These are phyloP conservation scores for Gnomoniopsis sp. DNA, from an alignment of 2,329 filamentous ascomycete genomes.

Conservation along the genomic window DNA sequence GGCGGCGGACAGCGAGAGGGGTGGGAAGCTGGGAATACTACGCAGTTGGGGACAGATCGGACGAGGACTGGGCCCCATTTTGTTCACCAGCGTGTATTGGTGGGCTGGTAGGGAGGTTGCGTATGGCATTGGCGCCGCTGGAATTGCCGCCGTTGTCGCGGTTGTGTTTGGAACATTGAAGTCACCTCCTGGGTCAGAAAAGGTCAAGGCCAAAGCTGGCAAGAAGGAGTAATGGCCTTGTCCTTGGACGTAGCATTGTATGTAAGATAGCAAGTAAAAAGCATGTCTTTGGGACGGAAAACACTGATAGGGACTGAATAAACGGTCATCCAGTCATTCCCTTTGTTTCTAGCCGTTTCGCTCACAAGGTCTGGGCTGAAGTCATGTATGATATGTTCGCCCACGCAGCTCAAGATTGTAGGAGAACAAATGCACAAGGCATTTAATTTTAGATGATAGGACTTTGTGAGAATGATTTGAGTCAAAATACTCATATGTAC, in stretches of 20 bases:
- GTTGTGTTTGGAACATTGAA: conserved; percentile 71
- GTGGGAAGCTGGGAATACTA: conserved; percentile 80
- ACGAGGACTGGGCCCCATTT: conserved; percentile 76
- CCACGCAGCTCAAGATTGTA: no score
- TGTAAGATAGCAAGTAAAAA: background rate
- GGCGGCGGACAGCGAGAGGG: conserved; percentile 73
- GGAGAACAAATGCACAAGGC: no score
- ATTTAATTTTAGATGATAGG: no score
- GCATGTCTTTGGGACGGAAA: background rate
- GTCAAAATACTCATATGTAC: no score
- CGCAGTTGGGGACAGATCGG: conserved; percentile 83
- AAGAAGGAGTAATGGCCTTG: conserved; percentile 18
- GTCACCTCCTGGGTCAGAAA: conserved; percentile 47
- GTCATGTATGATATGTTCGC: no score
- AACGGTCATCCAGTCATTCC: background rate
- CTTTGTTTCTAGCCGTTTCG: background rate
- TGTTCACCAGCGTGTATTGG: conserved; percentile 97
- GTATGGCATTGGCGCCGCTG: conserved; percentile 75
- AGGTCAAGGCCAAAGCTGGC: conserved; percentile 13
- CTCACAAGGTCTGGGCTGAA: no score
- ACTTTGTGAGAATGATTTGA: no score
- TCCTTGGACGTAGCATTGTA: background rate
- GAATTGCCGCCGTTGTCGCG: conserved; percentile 71
- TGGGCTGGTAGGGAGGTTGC: conserved; percentile 90
- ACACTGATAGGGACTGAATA: background rate